A percentile compares a stretch with the other conserved stretches of the same genome.
These are phyloP conservation scores for Eutypa lata DNA, from an alignment of 2,329 filamentous ascomycete species.

Conservation along the genomic window DNA sequence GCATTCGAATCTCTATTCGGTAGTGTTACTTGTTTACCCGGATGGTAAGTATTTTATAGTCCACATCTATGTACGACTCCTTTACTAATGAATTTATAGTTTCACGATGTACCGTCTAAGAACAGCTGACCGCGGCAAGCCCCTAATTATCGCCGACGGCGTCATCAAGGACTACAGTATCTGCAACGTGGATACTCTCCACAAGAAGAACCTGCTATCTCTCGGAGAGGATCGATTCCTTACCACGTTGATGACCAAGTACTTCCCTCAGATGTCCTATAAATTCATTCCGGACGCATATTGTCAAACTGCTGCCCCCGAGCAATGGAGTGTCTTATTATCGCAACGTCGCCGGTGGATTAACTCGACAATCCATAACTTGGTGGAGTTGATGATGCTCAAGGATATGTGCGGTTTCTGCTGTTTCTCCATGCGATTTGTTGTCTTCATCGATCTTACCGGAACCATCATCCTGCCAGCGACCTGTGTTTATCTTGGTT, in stretches of 20 bases:
- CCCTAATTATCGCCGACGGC: slow-evolving; percentile 86
- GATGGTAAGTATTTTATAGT: slow-evolving; percentile 69
- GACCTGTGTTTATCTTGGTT: slow-evolving; percentile 81
- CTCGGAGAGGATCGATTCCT: slow-evolving; percentile 84
- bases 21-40: slow-evolving; percentile 95
- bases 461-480: slow-evolving; percentile 91
- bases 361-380: slow-evolving; percentile 96
- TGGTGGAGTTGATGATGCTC: slow-evolving; percentile 84
- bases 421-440: slow-evolving; percentile 96
- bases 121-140: slow-evolving; percentile 90
- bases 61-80: slow-evolving; percentile 4
- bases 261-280: slow-evolving; percentile 93
- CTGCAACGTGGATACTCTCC: slow-evolving; percentile 86
- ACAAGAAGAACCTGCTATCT: slow-evolving; percentile 79
- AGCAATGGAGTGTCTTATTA: slow-evolving; percentile 88
- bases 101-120: slow-evolving; percentile 98
- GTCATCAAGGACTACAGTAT: slow-evolving; percentile 87
- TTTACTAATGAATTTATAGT: slow-evolving; percentile 52
- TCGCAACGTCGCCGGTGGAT: slow-evolving; percentile 99
- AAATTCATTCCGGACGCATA: slow-evolving; percentile 95
- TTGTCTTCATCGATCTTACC: slow-evolving; percentile 90
- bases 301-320: slow-evolving; percentile 88
- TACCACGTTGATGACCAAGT: slow-evolving; percentile 96
- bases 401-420: slow-evolving; percentile 98
- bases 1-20: slow-evolving; percentile 97